Evolutionary conservation across 768 basidiomycete genomes (phyloP).

Genomic region (Paxillus involutus): DNA sequence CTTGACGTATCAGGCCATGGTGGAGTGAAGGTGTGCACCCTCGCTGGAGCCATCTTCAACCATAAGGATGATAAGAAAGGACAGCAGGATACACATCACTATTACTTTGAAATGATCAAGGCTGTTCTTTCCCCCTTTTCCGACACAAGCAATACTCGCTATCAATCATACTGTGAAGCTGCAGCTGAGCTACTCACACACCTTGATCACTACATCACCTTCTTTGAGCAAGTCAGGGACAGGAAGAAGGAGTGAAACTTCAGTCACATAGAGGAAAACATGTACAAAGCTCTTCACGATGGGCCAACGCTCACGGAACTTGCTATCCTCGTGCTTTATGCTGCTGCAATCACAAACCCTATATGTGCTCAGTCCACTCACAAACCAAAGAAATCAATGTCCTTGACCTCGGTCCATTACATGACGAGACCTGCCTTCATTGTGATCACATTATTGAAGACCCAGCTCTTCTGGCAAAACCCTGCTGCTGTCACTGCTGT

Average conservation of each 20-base stretch:
- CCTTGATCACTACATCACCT: conserved; percentile 19
- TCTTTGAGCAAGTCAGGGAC: conserved; percentile 28
- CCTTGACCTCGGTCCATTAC: conserved; percentile 21
- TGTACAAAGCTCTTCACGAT: conserved; percentile 5
- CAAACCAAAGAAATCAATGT: conserved; percentile 7
- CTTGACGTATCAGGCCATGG: too few species aligned
- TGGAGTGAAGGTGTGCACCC: conserved; percentile 20
- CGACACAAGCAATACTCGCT: conserved; percentile 37
- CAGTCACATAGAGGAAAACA: conserved; percentile 38
- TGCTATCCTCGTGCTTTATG: conserved; percentile 19
- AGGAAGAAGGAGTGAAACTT: conserved; percentile 27
- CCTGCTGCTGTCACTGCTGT: background rate
- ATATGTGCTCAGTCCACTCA: conserved; percentile 19
- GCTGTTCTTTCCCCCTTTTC: conserved; percentile 29
- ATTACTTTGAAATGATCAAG: conserved; percentile 19
- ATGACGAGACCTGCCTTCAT: background rate
- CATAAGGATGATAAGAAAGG: conserved; percentile 31
- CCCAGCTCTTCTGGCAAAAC: conserved; percentile 3
- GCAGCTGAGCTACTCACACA: conserved; percentile 24
- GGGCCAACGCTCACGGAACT: conserved; percentile 22
- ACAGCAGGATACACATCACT: conserved; percentile 14
- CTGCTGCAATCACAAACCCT: conserved; percentile 22
- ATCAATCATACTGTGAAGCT: conserved; percentile 32
- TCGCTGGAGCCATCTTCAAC: conserved; percentile 31
- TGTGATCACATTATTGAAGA: too few species aligned